phyloP scores from a whole-genome alignment of 2,329 filamentous ascomycete species.

The Cryphonectria parasitica region DNA sequence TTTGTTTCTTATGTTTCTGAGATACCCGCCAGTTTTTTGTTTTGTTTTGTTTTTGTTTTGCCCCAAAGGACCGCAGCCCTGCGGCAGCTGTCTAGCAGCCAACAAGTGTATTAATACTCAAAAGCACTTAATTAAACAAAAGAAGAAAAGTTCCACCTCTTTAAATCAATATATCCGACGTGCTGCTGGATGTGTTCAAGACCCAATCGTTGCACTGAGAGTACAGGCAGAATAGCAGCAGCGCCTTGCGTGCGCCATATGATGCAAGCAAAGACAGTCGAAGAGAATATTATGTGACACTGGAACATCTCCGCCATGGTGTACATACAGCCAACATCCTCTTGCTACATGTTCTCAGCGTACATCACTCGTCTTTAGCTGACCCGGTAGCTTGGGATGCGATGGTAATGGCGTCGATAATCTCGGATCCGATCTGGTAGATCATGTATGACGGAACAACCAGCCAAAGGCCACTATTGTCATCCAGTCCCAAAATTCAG shows the following conservation, averaged over 20 bases:
- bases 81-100: background rate
- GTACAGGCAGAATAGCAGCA: background rate
- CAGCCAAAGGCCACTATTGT: conserved; percentile 57
- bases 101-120: background rate
- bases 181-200: background rate
- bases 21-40: conserved; percentile 21
- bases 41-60: background rate
- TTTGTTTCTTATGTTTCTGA: background rate
- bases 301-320: background rate
- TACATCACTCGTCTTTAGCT: conserved; percentile 46
- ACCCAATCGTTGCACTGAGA: background rate
- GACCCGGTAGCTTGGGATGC: conserved; percentile 39
- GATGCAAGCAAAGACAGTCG: too few relatives aligned
- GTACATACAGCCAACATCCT: background rate
- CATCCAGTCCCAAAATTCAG: background rate
- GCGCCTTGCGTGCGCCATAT: background rate
- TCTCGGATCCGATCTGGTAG: conserved; percentile 51
- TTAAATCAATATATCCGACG: background rate
- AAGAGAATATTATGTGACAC: background rate
- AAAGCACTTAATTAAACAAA: background rate
- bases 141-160: background rate
- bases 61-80: background rate
- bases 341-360: background rate
- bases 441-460: conserved; percentile 57
- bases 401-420: conserved; percentile 50